Evolutionary conservation across 192 early-diverging fungal genomes (phyloP).

Genomic region (Coemansia sp.): DNA sequence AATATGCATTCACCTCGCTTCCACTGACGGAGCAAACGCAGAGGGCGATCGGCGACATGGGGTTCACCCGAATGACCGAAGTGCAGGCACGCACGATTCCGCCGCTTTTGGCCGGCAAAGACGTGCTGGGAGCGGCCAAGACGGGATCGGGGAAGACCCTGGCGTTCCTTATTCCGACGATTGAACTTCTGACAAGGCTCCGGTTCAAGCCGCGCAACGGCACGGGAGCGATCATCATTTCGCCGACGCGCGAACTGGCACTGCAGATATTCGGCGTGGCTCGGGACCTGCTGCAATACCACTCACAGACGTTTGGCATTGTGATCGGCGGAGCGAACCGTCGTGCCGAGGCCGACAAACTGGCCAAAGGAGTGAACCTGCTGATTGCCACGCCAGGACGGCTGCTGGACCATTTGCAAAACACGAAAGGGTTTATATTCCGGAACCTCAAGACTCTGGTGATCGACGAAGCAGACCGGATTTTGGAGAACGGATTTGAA

Average conservation of each 20-base stretch:
- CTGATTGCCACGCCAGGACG: conserved; percentile 95
- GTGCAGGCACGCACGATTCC: conserved; percentile 96
- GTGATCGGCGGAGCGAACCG: conserved; percentile 98
- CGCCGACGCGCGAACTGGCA: conserved; percentile 97
- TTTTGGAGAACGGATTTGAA: conserved; percentile 97
- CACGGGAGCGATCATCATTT: conserved; percentile 92
- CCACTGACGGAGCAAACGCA: conserved; percentile 78
- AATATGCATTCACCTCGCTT: conserved; percentile 67
- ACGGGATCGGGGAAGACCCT: conserved; percentile 56
- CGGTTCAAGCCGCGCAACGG: conserved; percentile 98
- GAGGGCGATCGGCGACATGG: conserved; percentile 86
- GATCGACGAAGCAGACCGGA: conserved; percentile 98
- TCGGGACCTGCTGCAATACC: conserved; percentile 90
- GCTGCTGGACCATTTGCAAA: conserved; percentile 97
- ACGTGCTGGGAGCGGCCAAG: conserved; percentile 98
- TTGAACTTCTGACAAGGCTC: conserved; percentile 85
- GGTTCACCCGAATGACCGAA: conserved; percentile 93
- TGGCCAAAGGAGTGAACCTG: conserved; percentile 94
- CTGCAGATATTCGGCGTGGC: conserved; percentile 99
- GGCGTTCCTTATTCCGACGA: conserved; percentile 95
- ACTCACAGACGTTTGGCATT: conserved; percentile 97
- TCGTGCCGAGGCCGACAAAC: conserved; percentile 93
- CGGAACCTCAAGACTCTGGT: conserved; percentile 93
- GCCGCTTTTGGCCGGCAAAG: conserved; percentile 91
- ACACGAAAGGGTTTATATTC: conserved; percentile 93